Percentiles rank a stretch among this genome's conserved stretches.
phyloP scores from a whole-genome alignment of 495 filamentous ascomycete species.

The Daldinia loculata region DNA sequence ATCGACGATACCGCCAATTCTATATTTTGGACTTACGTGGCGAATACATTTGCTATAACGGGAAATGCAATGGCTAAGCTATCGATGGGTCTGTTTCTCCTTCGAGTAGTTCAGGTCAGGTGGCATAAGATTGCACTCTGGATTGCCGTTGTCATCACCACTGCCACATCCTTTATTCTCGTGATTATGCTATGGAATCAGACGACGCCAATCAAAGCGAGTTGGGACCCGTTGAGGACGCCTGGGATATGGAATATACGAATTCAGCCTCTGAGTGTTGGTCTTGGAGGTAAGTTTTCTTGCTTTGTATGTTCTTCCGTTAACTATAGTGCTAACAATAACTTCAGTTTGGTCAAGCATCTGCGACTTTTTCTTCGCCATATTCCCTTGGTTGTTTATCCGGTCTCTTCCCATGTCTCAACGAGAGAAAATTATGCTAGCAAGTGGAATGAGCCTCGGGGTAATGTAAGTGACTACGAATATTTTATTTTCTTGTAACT shows the following conservation, averaged over 20 bases:
- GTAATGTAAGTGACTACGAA: constrained; percentile 48
- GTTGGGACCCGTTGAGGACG: constrained; percentile 51
- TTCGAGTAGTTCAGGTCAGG: constrained; percentile 50
- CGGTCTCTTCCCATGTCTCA: constrained; percentile 51
- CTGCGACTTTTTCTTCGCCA: constrained; percentile 56
- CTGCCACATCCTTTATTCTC: constrained; percentile 44
- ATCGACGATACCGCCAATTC: constrained; percentile 47
- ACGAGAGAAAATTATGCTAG: constrained; percentile 53
- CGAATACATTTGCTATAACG: constrained; percentile 51
- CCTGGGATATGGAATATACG: constrained; percentile 50
- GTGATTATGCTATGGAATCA: constrained; percentile 52
- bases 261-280: constrained; percentile 52
- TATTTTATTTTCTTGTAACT: no score
- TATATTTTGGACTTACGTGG: constrained; percentile 53
- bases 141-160: constrained; percentile 47
- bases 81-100: constrained; percentile 53
- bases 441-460: constrained; percentile 54
- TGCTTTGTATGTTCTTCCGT: not conserved
- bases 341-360: constrained; percentile 50
- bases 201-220: constrained; percentile 47
- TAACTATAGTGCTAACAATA: constrained; percentile 3
- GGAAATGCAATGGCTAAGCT: constrained; percentile 54
- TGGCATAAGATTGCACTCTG: constrained; percentile 50
- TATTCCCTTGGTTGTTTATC: constrained; percentile 57
- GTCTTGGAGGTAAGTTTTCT: constrained; percentile 45